Conservation (phyloP, 192 early-diverging fungal species). For the Linnemannia elongata region DNA sequence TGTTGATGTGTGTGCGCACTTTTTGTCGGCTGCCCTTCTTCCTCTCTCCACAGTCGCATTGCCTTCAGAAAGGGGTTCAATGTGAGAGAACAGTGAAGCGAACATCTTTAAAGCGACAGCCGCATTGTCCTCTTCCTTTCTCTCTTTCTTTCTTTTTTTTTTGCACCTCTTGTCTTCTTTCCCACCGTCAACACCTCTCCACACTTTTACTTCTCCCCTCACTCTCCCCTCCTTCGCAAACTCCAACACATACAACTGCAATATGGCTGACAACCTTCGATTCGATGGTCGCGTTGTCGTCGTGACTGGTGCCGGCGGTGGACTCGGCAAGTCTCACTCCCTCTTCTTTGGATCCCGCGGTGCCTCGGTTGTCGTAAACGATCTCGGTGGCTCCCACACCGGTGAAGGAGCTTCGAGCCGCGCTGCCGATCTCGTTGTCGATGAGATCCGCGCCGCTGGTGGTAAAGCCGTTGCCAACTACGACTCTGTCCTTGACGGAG, state of each 20-base stretch:
- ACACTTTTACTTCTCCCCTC: not conserved
- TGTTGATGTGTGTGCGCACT: not conserved
- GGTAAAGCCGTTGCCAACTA: conserved; percentile 93
- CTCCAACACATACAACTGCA: conserved; percentile 1
- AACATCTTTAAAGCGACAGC: conserved; percentile 3
- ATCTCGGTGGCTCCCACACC: conserved; percentile 83
- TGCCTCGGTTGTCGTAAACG: conserved; percentile 95
- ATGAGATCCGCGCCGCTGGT: conserved; percentile 86
- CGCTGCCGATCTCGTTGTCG: conserved; percentile 93
- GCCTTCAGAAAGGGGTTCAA: not conserved
- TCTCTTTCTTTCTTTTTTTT: not conserved
- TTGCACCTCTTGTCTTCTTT: not conserved
- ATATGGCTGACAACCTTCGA: conserved; percentile 64
- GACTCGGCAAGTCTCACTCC: conserved; percentile 91
- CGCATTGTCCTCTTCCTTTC: not conserved
- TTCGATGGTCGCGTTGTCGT: conserved; percentile 88
- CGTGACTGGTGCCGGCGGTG: conserved; percentile 96
- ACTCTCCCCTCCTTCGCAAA: not conserved
- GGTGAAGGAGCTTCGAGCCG: conserved; percentile 80
- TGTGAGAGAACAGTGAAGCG: not conserved
- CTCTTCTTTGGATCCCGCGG: conserved; percentile 89
- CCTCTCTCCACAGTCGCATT: not conserved
- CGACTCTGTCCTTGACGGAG: conserved; percentile 98
- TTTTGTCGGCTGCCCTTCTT: conserved; percentile 1
- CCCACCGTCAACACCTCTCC: not conserved